Conservation (phyloP, 257 asterid genomes). For the Petunia axillaris region DNA sequence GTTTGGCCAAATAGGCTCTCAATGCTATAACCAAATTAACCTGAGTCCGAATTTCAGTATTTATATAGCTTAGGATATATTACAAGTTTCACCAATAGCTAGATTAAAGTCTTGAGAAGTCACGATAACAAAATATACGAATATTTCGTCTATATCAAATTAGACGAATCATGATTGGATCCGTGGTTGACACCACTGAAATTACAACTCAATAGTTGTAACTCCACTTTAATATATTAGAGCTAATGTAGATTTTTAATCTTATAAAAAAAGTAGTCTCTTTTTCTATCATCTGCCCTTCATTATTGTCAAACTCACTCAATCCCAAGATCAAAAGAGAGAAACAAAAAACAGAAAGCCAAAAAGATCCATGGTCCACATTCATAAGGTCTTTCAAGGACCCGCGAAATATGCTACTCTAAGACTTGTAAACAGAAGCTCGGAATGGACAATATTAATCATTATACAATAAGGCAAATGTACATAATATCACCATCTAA, state of each 20-base stretch:
- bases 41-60: too few relatives aligned
- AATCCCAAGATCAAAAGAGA: background rate
- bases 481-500: slow-evolving; percentile 8
- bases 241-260: background rate
- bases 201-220: background rate
- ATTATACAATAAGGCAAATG: slow-evolving; percentile 15
- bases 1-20: too few relatives aligned
- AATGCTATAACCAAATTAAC: too few relatives aligned
- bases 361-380: slow-evolving; percentile 7
- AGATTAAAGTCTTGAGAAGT: background rate
- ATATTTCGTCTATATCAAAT: too few relatives aligned
- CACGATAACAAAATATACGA: background rate
- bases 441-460: slow-evolving; percentile 5
- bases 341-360: background rate
- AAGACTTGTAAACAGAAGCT: slow-evolving; percentile 23
- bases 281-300: background rate
- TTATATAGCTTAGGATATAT: background rate
- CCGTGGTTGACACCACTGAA: background rate
- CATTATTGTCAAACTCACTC: background rate
- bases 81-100: background rate
- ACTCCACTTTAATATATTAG: background rate
- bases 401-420: background rate
- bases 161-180: too few relatives aligned
- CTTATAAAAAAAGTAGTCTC: background rate
- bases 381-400: background rate